These are phyloP conservation scores for Ogataea populi-albae DNA, from an alignment of 805 yeast genomes.

Conservation along the genomic window DNA sequence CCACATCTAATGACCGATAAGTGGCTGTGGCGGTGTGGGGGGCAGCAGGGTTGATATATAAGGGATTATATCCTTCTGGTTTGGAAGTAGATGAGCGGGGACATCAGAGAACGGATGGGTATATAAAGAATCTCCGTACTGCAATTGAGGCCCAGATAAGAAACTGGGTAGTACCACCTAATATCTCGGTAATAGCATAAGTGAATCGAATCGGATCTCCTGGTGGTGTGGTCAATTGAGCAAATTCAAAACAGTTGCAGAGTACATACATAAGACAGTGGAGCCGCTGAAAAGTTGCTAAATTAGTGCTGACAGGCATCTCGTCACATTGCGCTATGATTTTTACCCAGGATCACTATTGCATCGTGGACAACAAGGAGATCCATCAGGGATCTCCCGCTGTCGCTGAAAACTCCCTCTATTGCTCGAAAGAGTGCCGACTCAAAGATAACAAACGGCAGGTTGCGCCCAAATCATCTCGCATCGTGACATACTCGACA, in stretches of 20 bases:
- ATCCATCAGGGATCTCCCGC: constrained; percentile 4
- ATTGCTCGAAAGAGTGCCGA: constrained; percentile 24
- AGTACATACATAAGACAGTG: too few species aligned
- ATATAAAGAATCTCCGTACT: neutral
- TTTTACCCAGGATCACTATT: constrained; percentile 23
- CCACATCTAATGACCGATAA: too few species aligned
- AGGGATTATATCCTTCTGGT: neutral
- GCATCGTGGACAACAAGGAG: constrained; percentile 24
- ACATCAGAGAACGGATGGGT: neutral
- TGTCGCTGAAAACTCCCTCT: constrained; percentile 6
- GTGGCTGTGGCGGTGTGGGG: constrained; percentile 4
- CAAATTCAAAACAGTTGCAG: too few species aligned
- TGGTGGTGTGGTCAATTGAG: too few species aligned
- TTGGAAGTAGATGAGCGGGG: neutral
- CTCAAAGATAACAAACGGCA: constrained; percentile 13
- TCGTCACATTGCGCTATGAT: too few species aligned
- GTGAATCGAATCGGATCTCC: too few species aligned
- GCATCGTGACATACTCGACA: constrained; percentile 21
- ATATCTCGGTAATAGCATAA: neutral
- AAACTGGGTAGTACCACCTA: constrained; percentile 5
- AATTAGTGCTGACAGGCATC: too few species aligned
- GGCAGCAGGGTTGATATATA: neutral
- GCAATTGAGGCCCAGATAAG: constrained; percentile 3
- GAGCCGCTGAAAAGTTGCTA: too few species aligned
- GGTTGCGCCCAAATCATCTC: constrained; percentile 8